Evolutionary conservation across 2,329 filamentous ascomycete species (phyloP).

Genomic region (Fusarium compactum): DNA sequence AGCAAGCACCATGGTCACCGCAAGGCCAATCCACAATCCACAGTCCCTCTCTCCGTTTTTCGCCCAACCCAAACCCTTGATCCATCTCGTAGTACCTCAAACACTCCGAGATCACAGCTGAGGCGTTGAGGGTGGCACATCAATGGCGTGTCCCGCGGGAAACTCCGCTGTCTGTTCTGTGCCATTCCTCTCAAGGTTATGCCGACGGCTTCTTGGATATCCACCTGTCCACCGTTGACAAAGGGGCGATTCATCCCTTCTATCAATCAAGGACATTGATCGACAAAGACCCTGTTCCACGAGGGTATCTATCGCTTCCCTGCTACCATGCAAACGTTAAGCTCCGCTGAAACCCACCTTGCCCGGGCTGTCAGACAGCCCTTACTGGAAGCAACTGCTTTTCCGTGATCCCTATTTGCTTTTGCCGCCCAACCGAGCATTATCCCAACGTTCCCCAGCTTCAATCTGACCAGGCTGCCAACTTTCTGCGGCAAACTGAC

Average conservation of each 20-base stretch:
- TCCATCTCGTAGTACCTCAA: slow-evolving; percentile 32
- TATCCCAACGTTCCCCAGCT: slow-evolving; percentile 25
- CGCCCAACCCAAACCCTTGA: slow-evolving; percentile 28
- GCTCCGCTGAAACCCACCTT: slow-evolving; percentile 23
- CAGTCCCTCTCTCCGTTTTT: slow-evolving; percentile 19
- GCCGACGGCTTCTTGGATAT: slow-evolving; percentile 30
- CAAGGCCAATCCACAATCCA: slow-evolving; percentile 16
- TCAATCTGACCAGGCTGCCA: slow-evolving; percentile 30
- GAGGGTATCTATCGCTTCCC: slow-evolving; percentile 31
- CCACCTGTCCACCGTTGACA: slow-evolving; percentile 16
- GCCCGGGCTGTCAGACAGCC: slow-evolving; percentile 11
- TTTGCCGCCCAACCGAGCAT: slow-evolving; percentile 36
- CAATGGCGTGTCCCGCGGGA: slow-evolving; percentile 17
- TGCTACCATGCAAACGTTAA: slow-evolving; percentile 30
- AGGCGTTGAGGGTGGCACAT: slow-evolving; percentile 25
- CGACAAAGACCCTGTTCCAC: slow-evolving; percentile 40
- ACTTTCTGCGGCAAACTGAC: slow-evolving; percentile 34
- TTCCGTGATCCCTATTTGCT: slow-evolving; percentile 35
- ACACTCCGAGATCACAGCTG: slow-evolving; percentile 33
- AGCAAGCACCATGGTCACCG: slow-evolving; percentile 20
- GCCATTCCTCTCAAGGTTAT: slow-evolving; percentile 27
- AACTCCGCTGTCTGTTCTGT: slow-evolving; percentile 18
- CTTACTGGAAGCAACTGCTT: slow-evolving; percentile 31
- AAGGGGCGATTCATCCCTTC: slow-evolving; percentile 35
- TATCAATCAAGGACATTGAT: slow-evolving; percentile 35